phyloP scores from a whole-genome alignment of 139 green algal genomes.

The Closterium sp. region DNA sequence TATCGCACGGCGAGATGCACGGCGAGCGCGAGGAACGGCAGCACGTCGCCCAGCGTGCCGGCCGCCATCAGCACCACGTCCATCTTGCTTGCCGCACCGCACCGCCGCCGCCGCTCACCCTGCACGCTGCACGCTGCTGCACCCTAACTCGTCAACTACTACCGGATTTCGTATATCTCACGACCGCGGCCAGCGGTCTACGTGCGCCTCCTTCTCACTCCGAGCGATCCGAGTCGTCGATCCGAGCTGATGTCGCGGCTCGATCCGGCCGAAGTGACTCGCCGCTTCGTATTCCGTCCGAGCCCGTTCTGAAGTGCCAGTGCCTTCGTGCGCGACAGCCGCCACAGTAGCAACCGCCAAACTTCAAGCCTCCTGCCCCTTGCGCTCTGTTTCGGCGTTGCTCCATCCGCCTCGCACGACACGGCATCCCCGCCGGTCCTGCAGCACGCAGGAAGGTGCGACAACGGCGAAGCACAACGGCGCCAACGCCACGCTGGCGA shows the following conservation, averaged over 20 bases:
- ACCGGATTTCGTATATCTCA: not conserved
- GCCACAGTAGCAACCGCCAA: not conserved
- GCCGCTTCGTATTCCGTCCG: not conserved
- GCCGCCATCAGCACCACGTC: not conserved
- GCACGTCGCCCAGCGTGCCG: not conserved
- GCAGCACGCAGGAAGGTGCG: not conserved
- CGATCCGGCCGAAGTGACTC: not conserved
- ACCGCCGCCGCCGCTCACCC: too few relatives aligned
- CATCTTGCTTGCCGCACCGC: not conserved
- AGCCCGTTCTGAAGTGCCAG: not conserved
- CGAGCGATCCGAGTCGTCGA: too few relatives aligned
- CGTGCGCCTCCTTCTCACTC: not conserved
- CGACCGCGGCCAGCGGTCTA: too few relatives aligned
- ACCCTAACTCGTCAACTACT: not conserved
- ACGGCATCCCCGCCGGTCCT: not conserved
- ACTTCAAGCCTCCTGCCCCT: not conserved
- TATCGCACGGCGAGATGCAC: not conserved
- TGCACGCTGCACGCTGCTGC: too few relatives aligned
- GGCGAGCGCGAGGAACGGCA: not conserved
- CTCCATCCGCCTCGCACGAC: not conserved
- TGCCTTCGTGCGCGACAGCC: not conserved
- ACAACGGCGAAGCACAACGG: not conserved
- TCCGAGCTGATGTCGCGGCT: too few relatives aligned
- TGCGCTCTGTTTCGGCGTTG: not conserved
- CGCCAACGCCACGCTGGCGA: not conserved